Percentiles rank a stretch among this genome's conserved stretches.
phyloP scores from a whole-genome alignment of 2,329 filamentous ascomycete genomes.

The Fusarium oligoseptatum region DNA sequence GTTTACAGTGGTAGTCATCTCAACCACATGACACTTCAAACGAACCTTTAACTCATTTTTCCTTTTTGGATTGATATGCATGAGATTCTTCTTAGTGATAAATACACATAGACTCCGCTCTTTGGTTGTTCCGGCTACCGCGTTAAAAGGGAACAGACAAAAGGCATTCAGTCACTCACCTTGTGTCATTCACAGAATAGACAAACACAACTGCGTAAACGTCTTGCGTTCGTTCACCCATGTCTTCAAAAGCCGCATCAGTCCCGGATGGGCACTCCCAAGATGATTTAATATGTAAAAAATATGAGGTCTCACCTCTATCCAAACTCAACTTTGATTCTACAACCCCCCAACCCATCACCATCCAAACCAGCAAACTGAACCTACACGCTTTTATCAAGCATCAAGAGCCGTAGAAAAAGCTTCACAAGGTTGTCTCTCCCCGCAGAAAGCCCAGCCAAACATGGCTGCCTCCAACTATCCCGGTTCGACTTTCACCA shows the following conservation, averaged over 20 bases:
- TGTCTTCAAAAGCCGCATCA: not conserved
- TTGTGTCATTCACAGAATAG: not conserved
- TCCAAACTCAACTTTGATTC: not conserved
- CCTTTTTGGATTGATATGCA: too few relatives aligned
- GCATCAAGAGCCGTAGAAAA: not conserved
- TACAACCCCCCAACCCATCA: not conserved
- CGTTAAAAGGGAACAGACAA: not conserved
- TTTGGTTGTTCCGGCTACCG: not conserved
- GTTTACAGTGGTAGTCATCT: not conserved
- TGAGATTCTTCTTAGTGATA: not conserved
- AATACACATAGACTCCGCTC: not conserved
- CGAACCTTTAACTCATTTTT: not conserved
- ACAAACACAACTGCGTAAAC: not conserved
- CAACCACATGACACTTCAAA: not conserved
- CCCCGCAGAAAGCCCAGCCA: not conserved
- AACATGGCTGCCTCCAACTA: not conserved
- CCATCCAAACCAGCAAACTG: not conserved
- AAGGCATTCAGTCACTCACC: not conserved
- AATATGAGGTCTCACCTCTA: not conserved
- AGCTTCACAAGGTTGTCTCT: conserved; percentile 1
- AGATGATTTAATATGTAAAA: not conserved
- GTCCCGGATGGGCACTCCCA: not conserved
- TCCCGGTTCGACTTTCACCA: conserved; percentile 8
- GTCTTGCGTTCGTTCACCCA: not conserved
- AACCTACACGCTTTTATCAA: not conserved